These are phyloP conservation scores for Tarenaya hassleriana DNA, from an alignment of 345 rosid genomes.

Conservation along the genomic window DNA sequence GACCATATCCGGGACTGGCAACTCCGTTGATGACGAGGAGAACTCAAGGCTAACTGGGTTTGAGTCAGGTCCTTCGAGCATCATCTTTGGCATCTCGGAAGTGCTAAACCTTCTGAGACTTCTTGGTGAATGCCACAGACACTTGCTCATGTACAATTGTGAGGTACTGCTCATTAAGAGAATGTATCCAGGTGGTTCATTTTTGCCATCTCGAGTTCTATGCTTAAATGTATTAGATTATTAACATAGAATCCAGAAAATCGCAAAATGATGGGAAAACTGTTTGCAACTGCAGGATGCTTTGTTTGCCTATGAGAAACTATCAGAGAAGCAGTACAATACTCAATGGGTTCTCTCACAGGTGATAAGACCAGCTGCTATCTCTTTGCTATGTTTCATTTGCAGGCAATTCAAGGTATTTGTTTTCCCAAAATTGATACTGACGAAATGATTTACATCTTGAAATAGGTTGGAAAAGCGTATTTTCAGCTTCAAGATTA, in stretches of 20 bases:
- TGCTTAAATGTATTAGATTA: background rate
- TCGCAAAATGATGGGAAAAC: conserved; percentile 1
- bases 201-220: conserved; percentile 5
- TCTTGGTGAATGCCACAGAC: conserved; percentile 78
- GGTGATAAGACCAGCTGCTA: conserved; percentile 20
- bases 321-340: conserved; percentile 73
- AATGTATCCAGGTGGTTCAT: conserved; percentile 8
- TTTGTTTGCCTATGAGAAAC: conserved; percentile 50
- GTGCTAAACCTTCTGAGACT: conserved; percentile 57
- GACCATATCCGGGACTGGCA: conserved; percentile 24
- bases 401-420: background rate
- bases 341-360: conserved; percentile 50
- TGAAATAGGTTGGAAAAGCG: conserved; percentile 57
- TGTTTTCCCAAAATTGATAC: conserved; percentile 9
- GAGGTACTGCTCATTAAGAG: conserved; percentile 44
- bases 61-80: conserved; percentile 26
- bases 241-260: background rate
- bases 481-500: conserved; percentile 56
- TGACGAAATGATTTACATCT: conserved; percentile 14
- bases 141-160: conserved; percentile 60
- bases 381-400: background rate
- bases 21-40: conserved; percentile 26
- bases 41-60: conserved; percentile 28
- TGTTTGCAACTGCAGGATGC: conserved; percentile 58
- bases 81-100: conserved; percentile 56